A percentile compares a stretch with the other conserved stretches of the same genome.
These are phyloP conservation scores for Brassica carinata DNA, from an alignment of 345 rosid genomes.

Conservation along the genomic window DNA sequence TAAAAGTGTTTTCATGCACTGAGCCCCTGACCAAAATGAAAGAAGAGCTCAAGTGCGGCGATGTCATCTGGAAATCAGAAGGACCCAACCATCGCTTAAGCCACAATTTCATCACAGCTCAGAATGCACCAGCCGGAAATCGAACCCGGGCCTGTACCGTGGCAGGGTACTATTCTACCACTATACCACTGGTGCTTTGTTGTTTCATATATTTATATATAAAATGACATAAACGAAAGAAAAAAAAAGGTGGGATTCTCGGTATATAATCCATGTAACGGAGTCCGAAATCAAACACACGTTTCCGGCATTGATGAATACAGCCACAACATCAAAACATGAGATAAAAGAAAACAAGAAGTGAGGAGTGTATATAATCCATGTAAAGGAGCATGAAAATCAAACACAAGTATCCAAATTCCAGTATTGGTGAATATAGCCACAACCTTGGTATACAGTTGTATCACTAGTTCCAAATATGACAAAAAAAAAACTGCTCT, in stretches of 20 bases:
- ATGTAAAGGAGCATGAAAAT: slow-evolving; percentile 5
- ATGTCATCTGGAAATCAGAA: not conserved
- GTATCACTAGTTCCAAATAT: slow-evolving; percentile 12
- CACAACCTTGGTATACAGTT: slow-evolving; percentile 15
- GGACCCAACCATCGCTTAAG: slow-evolving; percentile 15
- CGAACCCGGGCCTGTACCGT: slow-evolving; percentile 81
- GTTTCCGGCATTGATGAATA: not conserved
- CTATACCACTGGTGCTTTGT: slow-evolving; percentile 51
- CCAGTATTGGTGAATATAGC: slow-evolving; percentile 9
- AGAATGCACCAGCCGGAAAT: slow-evolving; percentile 68
- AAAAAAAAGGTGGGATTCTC: not conserved
- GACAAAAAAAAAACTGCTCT: not conserved
- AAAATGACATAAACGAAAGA: not conserved
- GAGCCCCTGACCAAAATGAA: not conserved
- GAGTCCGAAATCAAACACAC: not conserved
- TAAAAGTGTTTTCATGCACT: not conserved
- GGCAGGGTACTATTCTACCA: slow-evolving; percentile 70
- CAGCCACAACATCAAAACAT: not conserved
- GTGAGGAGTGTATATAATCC: not conserved
- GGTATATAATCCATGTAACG: not conserved
- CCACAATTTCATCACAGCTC: not conserved
- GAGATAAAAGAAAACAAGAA: not conserved
- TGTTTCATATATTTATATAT: not conserved
- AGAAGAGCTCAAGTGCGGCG: slow-evolving; percentile 21
- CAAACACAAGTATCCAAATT: slow-evolving; percentile 13